Base-by-base conservation (phyloP, 176 grass and related monocot genomes). In the Zoysia pacifica region DNA sequence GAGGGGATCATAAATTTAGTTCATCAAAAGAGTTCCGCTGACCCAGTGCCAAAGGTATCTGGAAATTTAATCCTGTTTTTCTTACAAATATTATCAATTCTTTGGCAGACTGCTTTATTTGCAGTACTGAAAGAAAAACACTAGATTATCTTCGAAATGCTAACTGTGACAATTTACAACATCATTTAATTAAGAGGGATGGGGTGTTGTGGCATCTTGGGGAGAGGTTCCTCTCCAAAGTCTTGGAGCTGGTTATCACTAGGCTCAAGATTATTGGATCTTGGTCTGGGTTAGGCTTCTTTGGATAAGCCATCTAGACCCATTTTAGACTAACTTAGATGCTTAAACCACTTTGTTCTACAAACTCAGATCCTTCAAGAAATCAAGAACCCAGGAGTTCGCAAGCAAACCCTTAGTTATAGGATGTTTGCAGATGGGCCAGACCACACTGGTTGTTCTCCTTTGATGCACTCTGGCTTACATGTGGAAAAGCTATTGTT, bases 1-100 rank as follows among this genome's bases (percentile, higher is more conserved):
- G 96, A 98, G 75, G 88, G 83, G 13, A 86, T 98, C 43, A 98
- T 98, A 43, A 98, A 89, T 75, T 95, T 89, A 78, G 81, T 54
- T 37, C 88, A 95, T 60, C 81, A 98, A 79, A 84, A 98, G 75
- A 86, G 68, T 81, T 86, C 68, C 70, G 56, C 7, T 70, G 86
- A 89, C 70, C 65, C 35, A 52, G 62, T 42, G 36, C 53, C 84
- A 71, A 83, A 89, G 92, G 96, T 91, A 92, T 77, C 9, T 85
- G 39, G 38, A 72, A 19, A 11, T 9, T 41, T 55, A 82, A 68
- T 37, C 64, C 65, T 77, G 52, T 76, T 68, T 39, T 8, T 76
- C 70, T 51, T 80, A 71, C 76, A 11, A 41, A 48, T n/a, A 4
- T 28, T 63, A 19, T 9, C 18, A 49, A 76, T 59, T 64, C 72